phyloP scores from a whole-genome alignment of 208 protist species.

The Herpetomonas samuelpessoai region DNA sequence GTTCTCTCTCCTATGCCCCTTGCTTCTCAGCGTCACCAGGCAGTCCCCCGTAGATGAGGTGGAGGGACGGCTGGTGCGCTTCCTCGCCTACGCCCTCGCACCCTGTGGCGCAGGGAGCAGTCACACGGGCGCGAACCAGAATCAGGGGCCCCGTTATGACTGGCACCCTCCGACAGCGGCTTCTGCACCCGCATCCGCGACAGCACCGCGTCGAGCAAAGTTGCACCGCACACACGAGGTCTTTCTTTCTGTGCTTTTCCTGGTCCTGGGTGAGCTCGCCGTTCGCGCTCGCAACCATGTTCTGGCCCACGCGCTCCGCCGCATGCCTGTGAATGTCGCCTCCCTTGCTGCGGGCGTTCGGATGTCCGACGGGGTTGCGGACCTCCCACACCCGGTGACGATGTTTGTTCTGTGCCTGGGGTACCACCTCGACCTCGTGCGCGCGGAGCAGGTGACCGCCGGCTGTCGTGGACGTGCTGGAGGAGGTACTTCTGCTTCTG shows the following conservation, averaged over 20 bases:
- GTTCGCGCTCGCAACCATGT: constrained; percentile 26
- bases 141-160: no score
- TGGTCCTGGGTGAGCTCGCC: constrained; percentile 13
- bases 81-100: constrained; percentile 1
- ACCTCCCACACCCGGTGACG: not conserved
- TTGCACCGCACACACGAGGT: constrained; percentile 7
- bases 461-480: no score
- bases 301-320: constrained; percentile 28
- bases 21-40: constrained; percentile 8
- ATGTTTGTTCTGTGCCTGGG: not conserved
- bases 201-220: not conserved
- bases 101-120: not conserved
- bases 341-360: no score
- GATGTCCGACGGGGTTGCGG: no score
- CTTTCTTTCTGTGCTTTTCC: constrained; percentile 7
- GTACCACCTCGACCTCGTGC: not conserved
- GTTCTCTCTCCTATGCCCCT: constrained; percentile 6
- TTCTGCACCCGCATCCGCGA: not conserved
- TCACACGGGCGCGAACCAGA: no score
- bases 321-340: constrained; percentile 10
- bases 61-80: not conserved
- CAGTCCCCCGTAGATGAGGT: constrained; percentile 1
- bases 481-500: no score
- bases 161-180: no score
- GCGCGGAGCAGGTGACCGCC: no score